Evolutionary conservation across 345 rosid species (phyloP).

Genomic region (Sisymbrium altissimum): DNA sequence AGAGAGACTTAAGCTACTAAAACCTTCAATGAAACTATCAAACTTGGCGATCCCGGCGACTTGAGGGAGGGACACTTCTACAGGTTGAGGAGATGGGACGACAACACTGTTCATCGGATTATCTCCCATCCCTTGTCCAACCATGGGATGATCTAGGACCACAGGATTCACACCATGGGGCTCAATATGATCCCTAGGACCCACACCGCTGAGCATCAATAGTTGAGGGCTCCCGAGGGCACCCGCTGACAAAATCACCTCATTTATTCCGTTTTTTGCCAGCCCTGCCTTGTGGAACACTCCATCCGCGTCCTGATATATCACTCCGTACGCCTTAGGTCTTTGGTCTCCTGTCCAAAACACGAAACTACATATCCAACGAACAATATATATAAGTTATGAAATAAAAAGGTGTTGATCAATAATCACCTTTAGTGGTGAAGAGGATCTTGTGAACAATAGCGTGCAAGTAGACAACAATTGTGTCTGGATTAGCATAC

Average conservation of each 20-base stretch:
- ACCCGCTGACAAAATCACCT: conserved; percentile 65
- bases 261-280: conserved; percentile 30
- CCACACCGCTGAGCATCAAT: conserved; percentile 71
- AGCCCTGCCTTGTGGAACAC: conserved; percentile 41
- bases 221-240: conserved; percentile 82
- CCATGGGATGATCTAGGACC: conserved; percentile 50
- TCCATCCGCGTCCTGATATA: conserved; percentile 47
- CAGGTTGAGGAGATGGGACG: conserved; percentile 52
- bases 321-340: conserved; percentile 55
- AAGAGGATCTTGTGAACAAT: conserved; percentile 51
- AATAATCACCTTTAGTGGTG: conserved; percentile 30
- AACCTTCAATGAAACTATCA: conserved; percentile 49
- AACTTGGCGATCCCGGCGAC: conserved; percentile 59
- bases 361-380: background rate
- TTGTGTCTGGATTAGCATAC: conserved; percentile 45
- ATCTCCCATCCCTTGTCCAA: conserved; percentile 81
- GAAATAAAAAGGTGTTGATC: no score
- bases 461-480: conserved; percentile 55
- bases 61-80: conserved; percentile 51
- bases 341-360: conserved; percentile 18
- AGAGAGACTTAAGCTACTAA: conserved; percentile 41
- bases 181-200: conserved; percentile 49
- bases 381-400: background rate
- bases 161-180: conserved; percentile 39
- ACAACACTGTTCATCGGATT: conserved; percentile 56